phyloP scores from a whole-genome alignment of 2,329 filamentous ascomycete genomes.

The Arthrobotrys sphaeroides region DNA sequence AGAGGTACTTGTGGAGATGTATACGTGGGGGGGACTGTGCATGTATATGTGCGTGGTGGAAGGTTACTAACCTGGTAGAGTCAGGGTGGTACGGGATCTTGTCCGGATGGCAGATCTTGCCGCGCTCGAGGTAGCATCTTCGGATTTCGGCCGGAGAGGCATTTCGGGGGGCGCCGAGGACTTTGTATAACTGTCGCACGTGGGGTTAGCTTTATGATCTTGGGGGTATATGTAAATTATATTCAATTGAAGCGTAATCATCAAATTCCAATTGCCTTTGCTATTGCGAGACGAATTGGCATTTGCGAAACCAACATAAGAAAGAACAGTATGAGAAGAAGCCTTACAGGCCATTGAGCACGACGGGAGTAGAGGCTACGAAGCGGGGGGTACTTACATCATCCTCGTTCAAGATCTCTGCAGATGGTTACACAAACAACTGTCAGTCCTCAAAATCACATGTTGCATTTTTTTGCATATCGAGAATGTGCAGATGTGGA shows the following conservation, averaged over 20 bases:
- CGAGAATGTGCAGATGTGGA: too few relatives aligned
- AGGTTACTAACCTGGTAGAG: slow-evolving; percentile 60
- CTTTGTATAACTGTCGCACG: slow-evolving; percentile 59
- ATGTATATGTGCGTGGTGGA: neutral
- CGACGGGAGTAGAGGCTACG: neutral
- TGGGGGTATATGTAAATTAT: neutral
- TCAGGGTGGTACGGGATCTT: slow-evolving; percentile 60
- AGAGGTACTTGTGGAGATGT: neutral
- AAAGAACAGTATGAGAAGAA: neutral
- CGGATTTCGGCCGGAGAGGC: slow-evolving; percentile 61
- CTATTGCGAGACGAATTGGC: too few relatives aligned
- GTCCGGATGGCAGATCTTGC: slow-evolving; percentile 62
- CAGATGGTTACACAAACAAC: neutral
- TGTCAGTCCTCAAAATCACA: slow-evolving; percentile 8
- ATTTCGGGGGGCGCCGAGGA: slow-evolving; percentile 60
- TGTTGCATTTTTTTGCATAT: neutral
- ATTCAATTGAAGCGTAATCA: too few relatives aligned
- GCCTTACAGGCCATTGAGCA: neutral
- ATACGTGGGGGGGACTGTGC: neutral
- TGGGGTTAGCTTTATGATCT: neutral
- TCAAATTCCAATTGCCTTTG: too few relatives aligned
- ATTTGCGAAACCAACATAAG: neutral
- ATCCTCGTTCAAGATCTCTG: slow-evolving; percentile 40
- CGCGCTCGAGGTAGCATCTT: slow-evolving; percentile 61
- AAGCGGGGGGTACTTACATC: slow-evolving; percentile 24